phyloP scores from a whole-genome alignment of 345 rosid species.

The Abelmoschus esculentus region DNA sequence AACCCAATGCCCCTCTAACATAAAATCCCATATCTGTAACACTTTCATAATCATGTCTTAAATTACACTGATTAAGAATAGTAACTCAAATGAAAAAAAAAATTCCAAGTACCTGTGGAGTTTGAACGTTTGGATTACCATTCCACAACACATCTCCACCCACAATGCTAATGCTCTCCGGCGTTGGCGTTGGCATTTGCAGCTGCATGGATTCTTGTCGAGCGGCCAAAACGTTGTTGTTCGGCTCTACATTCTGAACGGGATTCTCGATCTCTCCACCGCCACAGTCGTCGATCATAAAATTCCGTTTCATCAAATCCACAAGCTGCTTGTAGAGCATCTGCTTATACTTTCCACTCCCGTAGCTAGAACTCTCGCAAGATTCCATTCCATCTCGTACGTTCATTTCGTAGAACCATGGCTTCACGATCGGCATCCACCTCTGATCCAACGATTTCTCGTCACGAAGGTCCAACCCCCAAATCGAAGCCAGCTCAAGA shows the following conservation, averaged over 20 bases:
- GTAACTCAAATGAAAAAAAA: not conserved
- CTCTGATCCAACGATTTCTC: conserved; percentile 18
- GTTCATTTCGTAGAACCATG: too few species aligned
- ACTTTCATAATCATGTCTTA: not conserved
- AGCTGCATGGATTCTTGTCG: conserved; percentile 9
- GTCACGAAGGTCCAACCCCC: conserved; percentile 46
- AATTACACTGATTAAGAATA: not conserved
- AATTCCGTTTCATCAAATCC: conserved; percentile 41
- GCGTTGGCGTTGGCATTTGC: conserved; percentile 21
- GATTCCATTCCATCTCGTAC: too few species aligned
- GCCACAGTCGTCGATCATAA: conserved; percentile 16
- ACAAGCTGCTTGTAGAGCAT: conserved; percentile 52
- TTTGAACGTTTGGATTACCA: conserved; percentile 25
- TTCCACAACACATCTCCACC: conserved; percentile 32
- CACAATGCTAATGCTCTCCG: conserved; percentile 13
- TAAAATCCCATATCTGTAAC: conserved; percentile 83
- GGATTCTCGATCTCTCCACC: conserved; percentile 26
- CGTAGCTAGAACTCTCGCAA: conserved; percentile 12
- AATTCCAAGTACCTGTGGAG: conserved; percentile 41
- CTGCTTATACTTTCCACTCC: conserved; percentile 48
- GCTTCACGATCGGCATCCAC: too few species aligned
- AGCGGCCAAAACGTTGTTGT: not conserved
- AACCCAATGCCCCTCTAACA: conserved; percentile 43
- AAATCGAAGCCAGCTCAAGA: conserved; percentile 42
- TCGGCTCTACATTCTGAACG: conserved; percentile 29